These are phyloP conservation scores for Coprinellus micaceus DNA, from an alignment of 768 basidiomycete genomes.

Conservation along the genomic window DNA sequence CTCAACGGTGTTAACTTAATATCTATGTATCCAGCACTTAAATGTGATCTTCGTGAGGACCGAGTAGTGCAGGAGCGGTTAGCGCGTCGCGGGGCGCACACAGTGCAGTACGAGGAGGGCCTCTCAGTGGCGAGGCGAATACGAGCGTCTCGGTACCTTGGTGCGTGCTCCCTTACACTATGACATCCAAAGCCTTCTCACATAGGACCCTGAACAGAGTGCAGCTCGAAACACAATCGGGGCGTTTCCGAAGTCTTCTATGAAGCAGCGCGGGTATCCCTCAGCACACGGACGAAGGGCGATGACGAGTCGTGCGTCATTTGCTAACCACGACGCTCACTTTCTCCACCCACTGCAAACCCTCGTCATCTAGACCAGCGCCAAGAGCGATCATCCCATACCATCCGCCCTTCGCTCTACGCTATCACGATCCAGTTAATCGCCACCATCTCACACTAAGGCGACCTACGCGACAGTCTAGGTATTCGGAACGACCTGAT, in stretches of 20 bases:
- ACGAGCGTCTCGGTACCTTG: conserved; percentile 90
- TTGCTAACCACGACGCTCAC: conserved; percentile 39
- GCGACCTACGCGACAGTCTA: too few species aligned
- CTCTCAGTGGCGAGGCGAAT: conserved; percentile 83
- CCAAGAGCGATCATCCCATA: too few species aligned
- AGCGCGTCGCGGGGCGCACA: conserved; percentile 61
- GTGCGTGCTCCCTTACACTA: conserved; percentile 40
- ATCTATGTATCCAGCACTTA: conserved; percentile 75
- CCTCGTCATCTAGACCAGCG: too few species aligned
- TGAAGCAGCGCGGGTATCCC: conserved; percentile 83
- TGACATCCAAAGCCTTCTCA: neutral
- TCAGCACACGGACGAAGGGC: conserved; percentile 71
- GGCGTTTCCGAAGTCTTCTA: conserved; percentile 92
- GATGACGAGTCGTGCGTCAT: conserved; percentile 52
- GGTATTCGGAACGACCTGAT: too few species aligned
- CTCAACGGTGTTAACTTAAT: neutral
- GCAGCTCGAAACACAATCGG: conserved; percentile 94
- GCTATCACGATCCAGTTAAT: too few species aligned
- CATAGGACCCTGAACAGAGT: conserved; percentile 52
- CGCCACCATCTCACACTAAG: too few species aligned
- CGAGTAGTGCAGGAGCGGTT: conserved; percentile 65
- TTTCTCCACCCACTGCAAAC: too few species aligned
- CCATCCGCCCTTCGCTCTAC: too few species aligned
- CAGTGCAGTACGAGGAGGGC: conserved; percentile 91
- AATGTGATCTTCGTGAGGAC: conserved; percentile 95